phyloP scores from a whole-genome alignment of 192 early-diverging fungal species.

The Gamsiella multidivaricata region DNA sequence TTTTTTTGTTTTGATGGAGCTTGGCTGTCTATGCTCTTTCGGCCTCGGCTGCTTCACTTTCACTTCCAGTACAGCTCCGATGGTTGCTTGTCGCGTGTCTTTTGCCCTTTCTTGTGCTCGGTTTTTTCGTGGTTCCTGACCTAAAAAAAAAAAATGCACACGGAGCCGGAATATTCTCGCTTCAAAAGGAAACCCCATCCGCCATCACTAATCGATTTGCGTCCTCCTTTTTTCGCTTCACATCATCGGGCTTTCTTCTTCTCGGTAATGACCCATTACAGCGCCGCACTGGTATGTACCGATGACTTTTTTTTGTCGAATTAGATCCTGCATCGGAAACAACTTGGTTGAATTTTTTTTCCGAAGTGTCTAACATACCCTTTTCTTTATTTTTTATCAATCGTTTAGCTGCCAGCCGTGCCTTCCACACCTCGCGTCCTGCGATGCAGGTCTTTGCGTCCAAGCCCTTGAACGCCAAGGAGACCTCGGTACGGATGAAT shows the following conservation, averaged over 20 bases:
- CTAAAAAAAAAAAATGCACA: neutral
- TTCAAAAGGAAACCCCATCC: neutral
- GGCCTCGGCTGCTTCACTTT: neutral
- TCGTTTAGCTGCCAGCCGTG: constrained; percentile 53
- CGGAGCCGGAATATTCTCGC: constrained; percentile 2
- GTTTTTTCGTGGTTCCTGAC: constrained; percentile 1
- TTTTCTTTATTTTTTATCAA: neutral
- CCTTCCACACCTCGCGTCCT: constrained; percentile 74
- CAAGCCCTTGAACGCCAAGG: constrained; percentile 79
- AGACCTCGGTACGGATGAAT: constrained; percentile 72
- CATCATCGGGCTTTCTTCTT: neutral
- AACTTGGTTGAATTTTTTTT: constrained; percentile 9
- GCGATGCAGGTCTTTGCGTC: constrained; percentile 75
- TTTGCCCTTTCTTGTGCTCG: constrained; percentile 1
- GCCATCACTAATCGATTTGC: neutral
- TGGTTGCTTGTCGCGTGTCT: constrained; percentile 3
- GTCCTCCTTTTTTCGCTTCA: neutral
- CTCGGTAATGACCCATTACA: neutral
- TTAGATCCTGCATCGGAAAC: neutral
- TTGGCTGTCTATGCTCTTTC: neutral
- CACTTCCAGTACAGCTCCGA: neutral
- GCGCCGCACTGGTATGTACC: constrained; percentile 45
- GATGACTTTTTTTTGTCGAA: neutral
- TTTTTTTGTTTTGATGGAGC: neutral
- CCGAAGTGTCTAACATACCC: constrained; percentile 29